Percentiles rank a stretch among this genome's conserved stretches.
phyloP scores from a whole-genome alignment of 1,284 basidiomycete genomes.

The Coniferiporia weirii region DNA sequence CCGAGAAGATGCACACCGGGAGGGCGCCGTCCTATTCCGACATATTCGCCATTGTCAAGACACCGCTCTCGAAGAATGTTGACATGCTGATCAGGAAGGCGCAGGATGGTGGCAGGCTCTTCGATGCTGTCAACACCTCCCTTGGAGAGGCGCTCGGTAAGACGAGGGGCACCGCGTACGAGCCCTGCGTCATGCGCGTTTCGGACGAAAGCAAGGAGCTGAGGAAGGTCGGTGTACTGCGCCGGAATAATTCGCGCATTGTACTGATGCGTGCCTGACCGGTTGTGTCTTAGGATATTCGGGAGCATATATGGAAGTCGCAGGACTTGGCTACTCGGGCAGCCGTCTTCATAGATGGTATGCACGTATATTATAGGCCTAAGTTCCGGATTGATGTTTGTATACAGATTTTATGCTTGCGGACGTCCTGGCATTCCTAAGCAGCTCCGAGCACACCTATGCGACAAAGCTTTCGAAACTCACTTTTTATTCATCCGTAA shows the following conservation, averaged over 20 bases:
- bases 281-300: not conserved
- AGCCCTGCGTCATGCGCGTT: not conserved
- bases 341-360: not conserved
- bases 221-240: not conserved
- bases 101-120: not conserved
- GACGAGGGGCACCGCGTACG: not conserved
- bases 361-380: not conserved
- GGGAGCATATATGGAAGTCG: not conserved
- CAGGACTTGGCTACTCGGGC: not conserved
- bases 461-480: not conserved
- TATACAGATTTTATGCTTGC: not conserved
- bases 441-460: not conserved
- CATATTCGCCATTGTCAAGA: not conserved
- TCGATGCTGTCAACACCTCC: not conserved
- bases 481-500: not conserved
- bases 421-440: not conserved
- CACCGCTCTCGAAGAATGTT: not conserved
- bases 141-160: not conserved
- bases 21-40: not conserved
- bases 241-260: too few species aligned
- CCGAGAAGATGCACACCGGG: too few species aligned
- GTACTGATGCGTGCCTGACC: too few species aligned
- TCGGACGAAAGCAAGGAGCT: not conserved
- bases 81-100: not conserved
- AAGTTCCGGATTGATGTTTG: not conserved